Base-by-base conservation (phyloP, 1,139 yeast genomes). In the Meyerozyma carpophila region DNA sequence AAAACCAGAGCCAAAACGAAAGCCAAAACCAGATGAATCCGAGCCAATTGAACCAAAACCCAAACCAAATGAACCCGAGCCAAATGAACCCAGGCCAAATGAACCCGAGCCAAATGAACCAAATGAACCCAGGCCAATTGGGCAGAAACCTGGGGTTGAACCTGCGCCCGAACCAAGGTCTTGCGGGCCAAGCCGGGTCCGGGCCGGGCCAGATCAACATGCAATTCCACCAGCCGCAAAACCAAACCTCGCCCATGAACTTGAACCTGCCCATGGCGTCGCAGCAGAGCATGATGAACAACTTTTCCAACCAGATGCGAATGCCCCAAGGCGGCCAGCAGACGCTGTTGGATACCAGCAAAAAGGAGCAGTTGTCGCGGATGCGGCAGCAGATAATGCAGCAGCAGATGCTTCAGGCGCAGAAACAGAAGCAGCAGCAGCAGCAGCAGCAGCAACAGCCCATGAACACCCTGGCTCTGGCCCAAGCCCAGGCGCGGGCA, bases 311-410 rank as follows among this genome's bases (percentile, higher is more conserved):
- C 37, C 37, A 34, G 27, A 18, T 34, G 37, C 21, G 26, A 34
- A 34, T 34, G 37, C 25, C n/a, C 5, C 37, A 31, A 8, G 34
- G 34, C 9, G 20, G 34, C 20, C 34, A 31, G 34, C 34, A 31
- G 14, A 8, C 34, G 11, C 40, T 24, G 32, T 25, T 26, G 24
- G 50, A 47, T 41, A 44, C 42, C 16, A 43, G 49, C 16, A 50
- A 48, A 20, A 48, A 48, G 42, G 69, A 65, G 28, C 67, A 63
- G 44, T 54, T 67, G 25, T 45, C 58, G 45, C 56, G 65, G 39
- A 67, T 67, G 72, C 59, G 72, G 43, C 72, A 66, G 47, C 73
- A 67, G 51, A 62, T 66, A n/a, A 61, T 64, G 65, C 73, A 67
- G 41, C 71, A 66, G 51, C 70, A 65, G 44, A 62, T 63, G 66